A percentile compares a stretch with the other conserved stretches of the same genome.
Evolutionary conservation across 1,284 basidiomycete species (phyloP).

Genomic region (Acaromyces ingoldii): DNA sequence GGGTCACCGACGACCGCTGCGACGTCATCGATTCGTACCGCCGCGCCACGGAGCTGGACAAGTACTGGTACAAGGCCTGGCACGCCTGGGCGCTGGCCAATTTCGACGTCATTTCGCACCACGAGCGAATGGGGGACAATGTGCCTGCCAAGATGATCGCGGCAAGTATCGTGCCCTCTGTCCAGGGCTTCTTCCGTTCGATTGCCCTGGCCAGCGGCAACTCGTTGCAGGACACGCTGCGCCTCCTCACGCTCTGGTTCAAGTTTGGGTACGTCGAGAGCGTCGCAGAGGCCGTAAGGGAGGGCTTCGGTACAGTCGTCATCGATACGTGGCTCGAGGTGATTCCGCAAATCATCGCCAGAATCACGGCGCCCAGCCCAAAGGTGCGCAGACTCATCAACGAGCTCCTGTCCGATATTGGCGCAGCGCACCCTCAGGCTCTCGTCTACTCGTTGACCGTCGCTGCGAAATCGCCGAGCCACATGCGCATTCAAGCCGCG

Average conservation of each 20-base stretch:
- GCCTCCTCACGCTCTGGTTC: constrained; percentile 95
- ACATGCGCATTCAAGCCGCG: constrained; percentile 76
- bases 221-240: constrained; percentile 88
- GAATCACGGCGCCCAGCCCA: constrained; percentile 87
- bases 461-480: constrained; percentile 90
- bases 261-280: constrained; percentile 89
- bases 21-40: constrained; percentile 66
- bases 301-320: constrained; percentile 82
- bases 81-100: constrained; percentile 97
- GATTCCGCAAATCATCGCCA: constrained; percentile 97
- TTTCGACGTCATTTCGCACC: constrained; percentile 74
- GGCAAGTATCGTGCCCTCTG: constrained; percentile 84
- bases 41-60: constrained; percentile 85
- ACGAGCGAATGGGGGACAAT: constrained; percentile 58
- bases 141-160: constrained; percentile 69
- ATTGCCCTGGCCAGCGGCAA: constrained; percentile 81
- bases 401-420: constrained; percentile 82
- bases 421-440: constrained; percentile 94
- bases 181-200: constrained; percentile 92
- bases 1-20: constrained; percentile 56
- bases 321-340: constrained; percentile 99
- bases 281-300: constrained; percentile 82
- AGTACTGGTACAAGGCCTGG: constrained; percentile 97
- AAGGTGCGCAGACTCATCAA: constrained; percentile 88
- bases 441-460: constrained; percentile 97